Evolutionary conservation across 164 flowering plant genomes (phyloP).

Genomic region (Magnolia changhungtana): DNA sequence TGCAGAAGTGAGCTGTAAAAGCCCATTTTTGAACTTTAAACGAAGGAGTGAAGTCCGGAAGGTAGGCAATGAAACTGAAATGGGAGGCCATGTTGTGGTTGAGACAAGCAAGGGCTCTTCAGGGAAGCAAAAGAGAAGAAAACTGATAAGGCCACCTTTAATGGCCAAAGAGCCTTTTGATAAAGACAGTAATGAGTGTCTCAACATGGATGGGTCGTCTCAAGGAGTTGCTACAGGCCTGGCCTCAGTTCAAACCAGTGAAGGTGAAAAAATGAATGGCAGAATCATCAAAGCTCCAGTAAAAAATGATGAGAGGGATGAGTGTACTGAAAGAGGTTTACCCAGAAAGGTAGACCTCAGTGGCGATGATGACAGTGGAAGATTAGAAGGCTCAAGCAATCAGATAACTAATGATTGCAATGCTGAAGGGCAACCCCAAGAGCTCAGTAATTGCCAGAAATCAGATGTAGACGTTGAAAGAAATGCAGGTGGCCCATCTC

Average conservation of each 20-base stretch:
- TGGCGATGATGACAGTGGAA: not conserved
- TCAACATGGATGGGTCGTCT: not conserved
- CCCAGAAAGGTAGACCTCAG: not conserved
- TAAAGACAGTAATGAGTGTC: not conserved
- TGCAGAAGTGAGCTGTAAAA: slow-evolving; percentile 9
- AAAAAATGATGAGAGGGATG: not conserved
- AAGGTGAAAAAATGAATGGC: not conserved
- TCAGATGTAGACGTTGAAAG: not conserved
- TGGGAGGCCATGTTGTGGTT: slow-evolving; percentile 2
- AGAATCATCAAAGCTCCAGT: not conserved
- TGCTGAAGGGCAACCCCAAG: not conserved
- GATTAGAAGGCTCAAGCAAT: not conserved
- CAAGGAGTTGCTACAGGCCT: not conserved
- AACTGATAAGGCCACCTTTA: slow-evolving; percentile 47
- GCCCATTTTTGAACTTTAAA: slow-evolving; percentile 37
- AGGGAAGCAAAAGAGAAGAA: slow-evolving; percentile 36
- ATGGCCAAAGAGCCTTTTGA: slow-evolving; percentile 1
- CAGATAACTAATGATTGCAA: not conserved
- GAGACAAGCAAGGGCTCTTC: not conserved
- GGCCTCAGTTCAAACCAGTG: too few species aligned
- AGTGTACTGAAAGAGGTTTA: not conserved
- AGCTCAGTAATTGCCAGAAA: not conserved
- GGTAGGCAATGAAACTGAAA: not conserved
- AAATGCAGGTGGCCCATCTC: not conserved
- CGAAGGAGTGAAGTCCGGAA: slow-evolving; percentile 44